phyloP scores from a whole-genome alignment of 164 flowering plant genomes.

The Platanus orientalis region DNA sequence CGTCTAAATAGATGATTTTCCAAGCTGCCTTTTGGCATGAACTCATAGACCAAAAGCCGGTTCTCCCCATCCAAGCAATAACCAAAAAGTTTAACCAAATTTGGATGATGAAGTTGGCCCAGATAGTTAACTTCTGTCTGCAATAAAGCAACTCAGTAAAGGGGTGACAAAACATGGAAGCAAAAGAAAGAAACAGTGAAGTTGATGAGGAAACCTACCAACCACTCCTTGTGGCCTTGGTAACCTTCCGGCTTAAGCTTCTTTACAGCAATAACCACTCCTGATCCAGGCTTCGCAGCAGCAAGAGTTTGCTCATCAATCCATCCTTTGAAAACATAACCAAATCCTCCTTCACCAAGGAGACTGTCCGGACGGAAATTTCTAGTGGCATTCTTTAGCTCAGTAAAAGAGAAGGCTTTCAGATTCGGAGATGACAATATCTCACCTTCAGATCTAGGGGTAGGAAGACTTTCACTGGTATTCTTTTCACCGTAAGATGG shows the following conservation, averaged over 20 bases:
- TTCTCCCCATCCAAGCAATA: not conserved
- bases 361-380: conserved; percentile 9
- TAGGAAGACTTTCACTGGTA: not conserved
- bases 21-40: conserved; percentile 15
- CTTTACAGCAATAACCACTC: conserved; percentile 16
- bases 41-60: conserved; percentile 9
- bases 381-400: conserved; percentile 12
- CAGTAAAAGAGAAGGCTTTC: conserved; percentile 8
- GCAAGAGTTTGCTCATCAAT: too few species aligned
- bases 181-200: not conserved
- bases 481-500: not conserved
- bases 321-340: too few species aligned
- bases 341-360: too few species aligned
- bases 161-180: not conserved
- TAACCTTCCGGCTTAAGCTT: conserved; percentile 8
- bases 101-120: conserved; percentile 1
- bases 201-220: not conserved
- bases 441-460: conserved; percentile 9
- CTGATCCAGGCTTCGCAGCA: too few species aligned
- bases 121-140: not conserved
- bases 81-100: conserved; percentile 2
- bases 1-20: conserved; percentile 8
- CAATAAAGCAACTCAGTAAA: not conserved
- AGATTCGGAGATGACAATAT: conserved; percentile 17
- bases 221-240: too few species aligned